Evolutionary conservation across 2,329 filamentous ascomycete genomes (phyloP).

Genomic region (Fusarium luffae): DNA sequence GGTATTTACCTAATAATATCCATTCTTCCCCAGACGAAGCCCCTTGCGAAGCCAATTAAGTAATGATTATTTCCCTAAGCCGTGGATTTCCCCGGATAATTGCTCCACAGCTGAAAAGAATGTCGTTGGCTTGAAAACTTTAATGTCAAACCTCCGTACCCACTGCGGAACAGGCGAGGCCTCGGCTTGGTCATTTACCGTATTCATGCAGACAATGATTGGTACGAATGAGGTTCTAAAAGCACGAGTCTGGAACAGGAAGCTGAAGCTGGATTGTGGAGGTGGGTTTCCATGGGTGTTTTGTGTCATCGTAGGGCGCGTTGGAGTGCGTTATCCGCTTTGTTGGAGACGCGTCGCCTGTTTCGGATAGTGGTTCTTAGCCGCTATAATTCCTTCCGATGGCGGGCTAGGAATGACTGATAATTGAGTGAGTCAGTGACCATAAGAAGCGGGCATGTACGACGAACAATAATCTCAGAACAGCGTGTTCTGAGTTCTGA

Average conservation of each 20-base stretch:
- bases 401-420: neutral
- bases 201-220: neutral
- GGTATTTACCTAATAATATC: neutral
- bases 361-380: neutral
- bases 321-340: neutral
- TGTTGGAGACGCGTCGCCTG: neutral
- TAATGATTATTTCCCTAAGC: neutral
- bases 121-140: neutral
- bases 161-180: neutral
- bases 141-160: neutral
- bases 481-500: neutral
- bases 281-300: neutral
- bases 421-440: neutral
- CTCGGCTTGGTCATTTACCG: neutral
- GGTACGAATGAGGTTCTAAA: neutral
- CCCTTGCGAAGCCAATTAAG: neutral
- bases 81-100: neutral
- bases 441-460: neutral
- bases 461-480: neutral
- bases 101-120: neutral
- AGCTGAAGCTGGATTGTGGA: neutral
- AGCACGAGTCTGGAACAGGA: neutral
- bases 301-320: neutral
- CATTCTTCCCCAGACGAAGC: neutral
- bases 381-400: neutral